Percentiles rank a stretch among this genome's conserved stretches.
These are phyloP conservation scores for Crucibulum laeve DNA, from an alignment of 768 basidiomycete species.

Conservation along the genomic window DNA sequence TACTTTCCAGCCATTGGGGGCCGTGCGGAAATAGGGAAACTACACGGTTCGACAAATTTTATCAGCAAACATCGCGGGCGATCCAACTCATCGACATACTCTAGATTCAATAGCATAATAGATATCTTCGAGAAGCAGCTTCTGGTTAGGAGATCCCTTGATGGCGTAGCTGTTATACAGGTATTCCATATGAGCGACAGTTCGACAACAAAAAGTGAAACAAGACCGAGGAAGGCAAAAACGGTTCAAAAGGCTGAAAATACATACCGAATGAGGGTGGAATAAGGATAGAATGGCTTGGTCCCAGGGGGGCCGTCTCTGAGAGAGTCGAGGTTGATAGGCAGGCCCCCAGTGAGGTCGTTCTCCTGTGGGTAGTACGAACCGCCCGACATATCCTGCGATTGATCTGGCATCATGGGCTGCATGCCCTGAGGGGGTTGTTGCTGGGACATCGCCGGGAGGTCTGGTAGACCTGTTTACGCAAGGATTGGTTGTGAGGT, in stretches of 20 bases:
- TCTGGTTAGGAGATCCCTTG: slow-evolving; percentile 87
- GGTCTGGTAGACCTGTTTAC: slow-evolving; percentile 12
- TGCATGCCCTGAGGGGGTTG: slow-evolving; percentile 54
- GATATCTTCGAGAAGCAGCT: slow-evolving; percentile 82
- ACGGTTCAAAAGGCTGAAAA: not conserved
- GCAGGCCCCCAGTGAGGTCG: slow-evolving; percentile 79
- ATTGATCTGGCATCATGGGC: slow-evolving; percentile 55
- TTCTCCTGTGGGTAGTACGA: slow-evolving; percentile 74
- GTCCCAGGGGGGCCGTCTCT: slow-evolving; percentile 85
- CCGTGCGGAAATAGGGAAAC: slow-evolving; percentile 88
- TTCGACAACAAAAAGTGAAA: slow-evolving; percentile 5
- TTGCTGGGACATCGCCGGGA: slow-evolving; percentile 47
- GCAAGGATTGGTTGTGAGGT: slow-evolving; percentile 21
- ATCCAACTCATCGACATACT: slow-evolving; percentile 42
- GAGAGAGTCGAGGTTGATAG: slow-evolving; percentile 83
- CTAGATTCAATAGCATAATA: slow-evolving; percentile 90
- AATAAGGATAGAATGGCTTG: slow-evolving; percentile 90
- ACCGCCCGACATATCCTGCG: slow-evolving; percentile 49
- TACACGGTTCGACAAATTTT: slow-evolving; percentile 20
- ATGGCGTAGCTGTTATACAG: slow-evolving; percentile 67
- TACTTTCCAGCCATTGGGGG: slow-evolving; percentile 91
- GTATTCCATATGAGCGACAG: too few relatives aligned
- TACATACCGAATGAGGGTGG: slow-evolving; percentile 81
- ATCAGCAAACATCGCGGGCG: slow-evolving; percentile 10
- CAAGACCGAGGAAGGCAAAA: not conserved